These are phyloP conservation scores for Aspergillus aculeatus DNA, from an alignment of 2,329 filamentous ascomycete genomes.

Conservation along the genomic window DNA sequence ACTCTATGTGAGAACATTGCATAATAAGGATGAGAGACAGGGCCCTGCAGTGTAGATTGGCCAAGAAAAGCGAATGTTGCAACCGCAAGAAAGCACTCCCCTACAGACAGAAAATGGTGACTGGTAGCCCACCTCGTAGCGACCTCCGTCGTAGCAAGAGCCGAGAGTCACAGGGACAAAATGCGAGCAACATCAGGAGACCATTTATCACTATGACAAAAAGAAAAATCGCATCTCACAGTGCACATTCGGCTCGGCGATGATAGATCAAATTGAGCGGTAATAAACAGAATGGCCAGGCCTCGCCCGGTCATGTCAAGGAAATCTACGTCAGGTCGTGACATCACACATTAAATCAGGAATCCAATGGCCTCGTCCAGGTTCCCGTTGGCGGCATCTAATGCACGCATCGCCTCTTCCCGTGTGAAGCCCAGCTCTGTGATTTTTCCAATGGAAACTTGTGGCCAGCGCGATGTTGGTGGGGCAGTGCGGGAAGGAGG, in stretches of 20 bases:
- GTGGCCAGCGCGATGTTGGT: slow-evolving; percentile 46
- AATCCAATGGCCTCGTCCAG: slow-evolving; percentile 84
- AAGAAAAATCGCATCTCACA: slow-evolving; percentile 1
- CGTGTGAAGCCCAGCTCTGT: slow-evolving; percentile 74
- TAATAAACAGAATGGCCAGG: slow-evolving; percentile 3
- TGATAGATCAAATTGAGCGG: slow-evolving; percentile 7
- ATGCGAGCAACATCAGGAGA: slow-evolving; percentile 1
- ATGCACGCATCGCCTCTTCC: slow-evolving; percentile 72
- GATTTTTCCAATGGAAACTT: slow-evolving; percentile 72
- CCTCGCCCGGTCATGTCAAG: slow-evolving; percentile 4
- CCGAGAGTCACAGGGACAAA: not conserved
- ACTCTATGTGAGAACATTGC: not conserved
- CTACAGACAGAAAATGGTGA: not conserved
- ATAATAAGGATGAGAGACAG: not conserved
- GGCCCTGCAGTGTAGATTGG: not conserved
- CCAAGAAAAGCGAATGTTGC: not conserved
- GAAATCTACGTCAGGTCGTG: slow-evolving; percentile 2
- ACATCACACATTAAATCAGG: slow-evolving; percentile 53
- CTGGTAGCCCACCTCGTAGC: slow-evolving; percentile 1
- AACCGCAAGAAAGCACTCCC: not conserved
- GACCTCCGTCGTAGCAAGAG: not conserved
- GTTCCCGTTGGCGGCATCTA: slow-evolving; percentile 81
- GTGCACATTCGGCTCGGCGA: not conserved
- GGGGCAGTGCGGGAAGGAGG: slow-evolving; percentile 26
- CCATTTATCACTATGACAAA: not conserved